Base-by-base conservation (phyloP, 345 rosid species). In the Trapa incisa region DNA sequence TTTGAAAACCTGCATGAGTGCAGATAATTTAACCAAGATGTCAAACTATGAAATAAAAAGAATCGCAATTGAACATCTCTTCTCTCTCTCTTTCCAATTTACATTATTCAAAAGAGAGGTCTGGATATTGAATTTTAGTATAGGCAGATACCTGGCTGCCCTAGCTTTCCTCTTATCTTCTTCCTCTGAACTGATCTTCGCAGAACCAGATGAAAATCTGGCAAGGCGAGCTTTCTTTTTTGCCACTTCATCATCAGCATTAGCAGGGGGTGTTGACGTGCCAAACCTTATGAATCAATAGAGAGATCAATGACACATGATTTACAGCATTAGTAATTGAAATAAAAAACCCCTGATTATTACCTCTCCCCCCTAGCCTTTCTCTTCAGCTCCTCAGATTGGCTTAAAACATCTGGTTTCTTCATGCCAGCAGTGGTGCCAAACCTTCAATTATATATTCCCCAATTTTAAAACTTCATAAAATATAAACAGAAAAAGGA, bases 281-380 rank as follows among this genome's bases (percentile, higher is more conserved):
- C 97, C 96, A 78, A 92, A 92, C 76, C 97, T 92, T 65, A 65
- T 37, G 73, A 45, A 62, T 38, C 63, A 36, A 32, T 7, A 61
- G 50, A 67, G 62, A 57, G 1, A 4, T 68, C 50, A 38, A 47
- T 45, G 36, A 32, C 37, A 71, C 15, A 56, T 15, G 37, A 9
- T 15, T 33, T 43, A 16, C 43, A 1, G 4, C 1, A 13, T 0
- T 67, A 29, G 11, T 35, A n/a, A n/a, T 54, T n/a, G 35, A 22
- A 8, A 6, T 22, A 12, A 74, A 37, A 65, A 65, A 68, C 15
- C 37, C 45, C 43, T 42, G 61, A 45, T 22, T 43, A 53, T 22
- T 66, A 94, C 99, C 99, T 91, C 80, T 91, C 97, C 68, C 96
- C 96, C 76, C 99, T 80, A 69, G 96, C 91, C 76, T 87, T 94